Evolutionary conservation across 1,284 basidiomycete species (phyloP), one percentile per base, ranked within the genome.

Genomic region (Somion occarium): DNA sequence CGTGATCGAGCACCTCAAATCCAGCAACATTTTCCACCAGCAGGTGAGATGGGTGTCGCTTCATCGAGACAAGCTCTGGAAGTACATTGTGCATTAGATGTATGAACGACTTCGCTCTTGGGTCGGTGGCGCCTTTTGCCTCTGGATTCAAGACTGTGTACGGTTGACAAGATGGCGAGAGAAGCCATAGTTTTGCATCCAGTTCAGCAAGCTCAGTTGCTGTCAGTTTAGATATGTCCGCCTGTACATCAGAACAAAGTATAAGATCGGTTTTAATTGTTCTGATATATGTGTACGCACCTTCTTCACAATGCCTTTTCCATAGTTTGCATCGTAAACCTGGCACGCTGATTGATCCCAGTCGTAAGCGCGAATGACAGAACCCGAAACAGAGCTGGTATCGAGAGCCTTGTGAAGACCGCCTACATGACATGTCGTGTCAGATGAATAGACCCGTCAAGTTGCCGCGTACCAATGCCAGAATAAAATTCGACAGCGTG

Each of bases 21-120:
- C 87, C 87, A 13, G 82, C 85, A 3, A 91, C 88, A 58, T 91
- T 91, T 62, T 91, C 88, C 5, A 91, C 70, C 7, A 91, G 71
- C 20, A 91, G 61, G 56, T 74, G 75, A 3, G 64, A 69, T 3
- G 88, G 87, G 47, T 81, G 76, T 3, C 63, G 62, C 25, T 69
- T 61, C 9, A 59, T 60, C 12, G 56, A 53, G 5, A 68, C 76
- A 41, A 91, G 65, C 26, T 76, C 73, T 0, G 87, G 86, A 0
- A 91, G 69, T n/a, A 89, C 72, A n/a, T 67, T 63, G 53, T 79
- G 71, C 22, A 88, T 70, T 22, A 91, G 73, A 63, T 86, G 80
- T 23, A 88, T 70, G 63, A 90, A 91, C 0, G 85, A 87, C 57
- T 75, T 73, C 7, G 87, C 87, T n/a, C 87, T 76, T 3, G 87